A percentile compares a stretch with the other conserved stretches of the same genome.
Evolutionary conservation across 192 early-diverging fungal genomes (phyloP).

Genomic region (Cladochytrium replicatum): DNA sequence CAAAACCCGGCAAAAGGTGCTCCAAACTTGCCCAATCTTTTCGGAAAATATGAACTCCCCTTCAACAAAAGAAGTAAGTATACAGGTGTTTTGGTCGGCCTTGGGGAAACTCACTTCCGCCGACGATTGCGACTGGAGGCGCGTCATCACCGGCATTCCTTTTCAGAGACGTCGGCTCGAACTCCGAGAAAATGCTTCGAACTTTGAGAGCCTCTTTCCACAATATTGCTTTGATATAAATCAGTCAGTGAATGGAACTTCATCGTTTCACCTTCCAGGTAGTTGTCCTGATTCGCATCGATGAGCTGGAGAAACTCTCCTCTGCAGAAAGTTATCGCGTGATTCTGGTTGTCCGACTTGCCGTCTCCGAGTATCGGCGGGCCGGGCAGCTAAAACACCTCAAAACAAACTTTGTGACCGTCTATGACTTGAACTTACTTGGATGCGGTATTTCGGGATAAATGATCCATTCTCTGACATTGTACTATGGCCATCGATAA

Average conservation of each 20-base stretch:
- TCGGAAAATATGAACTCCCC: slow-evolving; percentile 73
- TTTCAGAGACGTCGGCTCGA: slow-evolving; percentile 43
- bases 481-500: slow-evolving; percentile 74
- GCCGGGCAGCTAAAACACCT: slow-evolving; percentile 44
- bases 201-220: slow-evolving; percentile 67
- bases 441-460: slow-evolving; percentile 65
- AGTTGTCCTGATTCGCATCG: slow-evolving; percentile 89
- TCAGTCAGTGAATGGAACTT: not conserved
- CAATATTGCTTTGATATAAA: not conserved
- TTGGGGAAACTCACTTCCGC: slow-evolving; percentile 43
- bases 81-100: not conserved
- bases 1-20: not conserved
- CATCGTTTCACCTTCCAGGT: slow-evolving; percentile 53
- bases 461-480: slow-evolving; percentile 57
- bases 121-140: slow-evolving; percentile 76
- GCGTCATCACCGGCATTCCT: slow-evolving; percentile 13
- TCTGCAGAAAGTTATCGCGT: slow-evolving; percentile 71
- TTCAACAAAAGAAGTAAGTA: not conserved
- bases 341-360: slow-evolving; percentile 87
- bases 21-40: slow-evolving; percentile 60
- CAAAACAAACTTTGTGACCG: not conserved
- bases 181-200: slow-evolving; percentile 74
- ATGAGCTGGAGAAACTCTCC: slow-evolving; percentile 81
- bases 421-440: slow-evolving; percentile 4
- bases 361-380: slow-evolving; percentile 86